A percentile compares a stretch with the other conserved stretches of the same genome.
These are phyloP conservation scores for Citrus reticulata DNA, from an alignment of 345 rosid genomes.

Conservation along the genomic window DNA sequence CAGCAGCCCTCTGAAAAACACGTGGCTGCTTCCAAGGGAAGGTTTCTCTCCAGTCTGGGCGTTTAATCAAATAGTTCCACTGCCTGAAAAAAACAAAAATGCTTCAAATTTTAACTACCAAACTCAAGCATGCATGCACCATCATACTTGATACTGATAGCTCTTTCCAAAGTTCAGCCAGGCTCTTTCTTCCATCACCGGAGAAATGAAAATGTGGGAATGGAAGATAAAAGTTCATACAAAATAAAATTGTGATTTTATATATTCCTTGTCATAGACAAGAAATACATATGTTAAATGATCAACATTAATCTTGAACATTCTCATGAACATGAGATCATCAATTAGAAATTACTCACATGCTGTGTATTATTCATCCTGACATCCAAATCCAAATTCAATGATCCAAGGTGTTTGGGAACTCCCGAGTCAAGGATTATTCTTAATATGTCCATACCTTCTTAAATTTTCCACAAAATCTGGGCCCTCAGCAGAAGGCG, in stretches of 20 bases:
- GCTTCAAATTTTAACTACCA: background rate
- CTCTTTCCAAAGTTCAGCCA: no score
- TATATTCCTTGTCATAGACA: background rate
- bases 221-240: background rate
- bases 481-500: slow-evolving; percentile 83
- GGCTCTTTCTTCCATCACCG: no score
- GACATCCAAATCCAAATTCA: background rate
- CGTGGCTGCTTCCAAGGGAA: slow-evolving; percentile 60
- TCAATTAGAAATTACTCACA: background rate
- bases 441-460: slow-evolving; percentile 36
- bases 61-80: slow-evolving; percentile 51
- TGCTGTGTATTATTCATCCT: background rate
- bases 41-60: slow-evolving; percentile 61
- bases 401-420: background rate
- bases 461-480: slow-evolving; percentile 66
- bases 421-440: background rate
- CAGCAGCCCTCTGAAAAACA: slow-evolving; percentile 51
- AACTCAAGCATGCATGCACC: no score
- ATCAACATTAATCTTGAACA: background rate
- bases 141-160: no score
- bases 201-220: background rate
- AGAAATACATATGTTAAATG: background rate
- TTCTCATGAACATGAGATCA: background rate
- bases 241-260: background rate
- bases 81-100: slow-evolving; percentile 34